phyloP scores from a whole-genome alignment of 495 filamentous ascomycete genomes.

The Glonium stellatum region DNA sequence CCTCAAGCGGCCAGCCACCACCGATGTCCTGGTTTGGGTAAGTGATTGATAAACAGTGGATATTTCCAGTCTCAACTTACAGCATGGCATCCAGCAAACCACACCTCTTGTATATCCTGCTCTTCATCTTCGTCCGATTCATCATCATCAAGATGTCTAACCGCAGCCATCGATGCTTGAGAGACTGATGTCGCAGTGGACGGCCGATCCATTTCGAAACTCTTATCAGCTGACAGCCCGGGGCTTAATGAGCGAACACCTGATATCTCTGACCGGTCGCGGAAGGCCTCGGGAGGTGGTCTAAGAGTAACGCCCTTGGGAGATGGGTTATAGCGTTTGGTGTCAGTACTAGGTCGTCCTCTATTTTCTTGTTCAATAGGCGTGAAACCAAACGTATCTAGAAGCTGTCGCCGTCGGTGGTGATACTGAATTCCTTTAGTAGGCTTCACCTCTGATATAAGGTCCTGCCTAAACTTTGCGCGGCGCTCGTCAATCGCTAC shows the following conservation, averaged over 20 bases:
- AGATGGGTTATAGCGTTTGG: slow-evolving; percentile 4
- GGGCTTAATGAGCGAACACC: slow-evolving; percentile 25
- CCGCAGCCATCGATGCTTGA: slow-evolving; percentile 14
- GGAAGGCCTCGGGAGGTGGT: slow-evolving; percentile 19
- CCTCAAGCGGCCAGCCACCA: slow-evolving; percentile 66
- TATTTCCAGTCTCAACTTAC: slow-evolving; percentile 12
- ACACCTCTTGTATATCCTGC: slow-evolving; percentile 75
- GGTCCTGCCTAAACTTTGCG: slow-evolving; percentile 56
- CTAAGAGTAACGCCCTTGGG: slow-evolving; percentile 5
- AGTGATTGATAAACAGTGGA: background rate
- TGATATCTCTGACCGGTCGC: slow-evolving; percentile 19
- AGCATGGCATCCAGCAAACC: slow-evolving; percentile 77
- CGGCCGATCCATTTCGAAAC: slow-evolving; percentile 4
- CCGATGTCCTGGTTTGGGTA: slow-evolving; percentile 55
- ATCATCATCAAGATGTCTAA: slow-evolving; percentile 35
- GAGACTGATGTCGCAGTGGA: slow-evolving; percentile 13
- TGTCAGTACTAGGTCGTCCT: slow-evolving; percentile 3
- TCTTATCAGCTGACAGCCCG: slow-evolving; percentile 2
- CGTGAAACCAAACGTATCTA: slow-evolving; percentile 21
- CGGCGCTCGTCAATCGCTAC: slow-evolving; percentile 35
- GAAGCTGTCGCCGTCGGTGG: slow-evolving; percentile 36
- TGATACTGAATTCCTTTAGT: slow-evolving; percentile 37
- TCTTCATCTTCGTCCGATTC: slow-evolving; percentile 43
- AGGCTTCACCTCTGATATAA: slow-evolving; percentile 54
- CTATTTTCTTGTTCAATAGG: background rate